Evolutionary conservation across 2,329 filamentous ascomycete species (phyloP).

Genomic region (Colletotrichum salicis): DNA sequence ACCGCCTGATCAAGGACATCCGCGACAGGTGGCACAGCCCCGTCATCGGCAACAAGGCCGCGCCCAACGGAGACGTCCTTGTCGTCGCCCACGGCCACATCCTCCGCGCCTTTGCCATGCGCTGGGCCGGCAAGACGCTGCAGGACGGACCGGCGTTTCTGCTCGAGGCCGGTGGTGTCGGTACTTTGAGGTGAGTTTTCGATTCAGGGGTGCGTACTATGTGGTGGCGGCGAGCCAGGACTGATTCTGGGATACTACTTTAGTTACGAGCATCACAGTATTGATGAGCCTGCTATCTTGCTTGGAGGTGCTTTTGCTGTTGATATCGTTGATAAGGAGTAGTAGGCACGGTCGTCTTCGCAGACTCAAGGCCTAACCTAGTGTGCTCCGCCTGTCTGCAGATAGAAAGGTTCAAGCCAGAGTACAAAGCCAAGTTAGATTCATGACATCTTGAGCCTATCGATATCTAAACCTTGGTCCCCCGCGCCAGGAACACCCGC

Average conservation of each 20-base stretch:
- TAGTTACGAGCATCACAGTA: constrained; percentile 82
- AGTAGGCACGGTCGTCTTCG: constrained; percentile 36
- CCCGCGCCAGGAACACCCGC: constrained; percentile 48
- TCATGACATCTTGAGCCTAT: neutral
- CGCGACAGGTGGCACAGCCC: constrained; percentile 71
- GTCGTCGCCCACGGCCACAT: constrained; percentile 94
- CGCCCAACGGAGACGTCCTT: constrained; percentile 51
- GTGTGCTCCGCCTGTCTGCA: neutral
- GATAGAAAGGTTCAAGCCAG: no score
- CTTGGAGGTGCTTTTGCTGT: constrained; percentile 78
- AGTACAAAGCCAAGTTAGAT: no score
- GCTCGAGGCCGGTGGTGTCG: constrained; percentile 89
- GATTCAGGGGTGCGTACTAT: neutral
- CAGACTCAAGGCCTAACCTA: neutral
- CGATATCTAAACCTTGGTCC: constrained; percentile 28
- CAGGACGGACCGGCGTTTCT: constrained; percentile 81
- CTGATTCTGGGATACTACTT: neutral
- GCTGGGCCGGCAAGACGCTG: constrained; percentile 81
- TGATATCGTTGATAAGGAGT: constrained; percentile 43
- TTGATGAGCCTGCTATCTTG: constrained; percentile 82
- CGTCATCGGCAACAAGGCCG: constrained; percentile 61
- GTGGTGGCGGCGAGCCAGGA: neutral
- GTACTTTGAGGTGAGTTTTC: constrained; percentile 73
- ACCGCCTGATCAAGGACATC: constrained; percentile 81
- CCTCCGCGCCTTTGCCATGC: constrained; percentile 85